These are phyloP conservation scores for Hypoxylon intermedium DNA, from an alignment of 495 filamentous ascomycete genomes.

Conservation along the genomic window DNA sequence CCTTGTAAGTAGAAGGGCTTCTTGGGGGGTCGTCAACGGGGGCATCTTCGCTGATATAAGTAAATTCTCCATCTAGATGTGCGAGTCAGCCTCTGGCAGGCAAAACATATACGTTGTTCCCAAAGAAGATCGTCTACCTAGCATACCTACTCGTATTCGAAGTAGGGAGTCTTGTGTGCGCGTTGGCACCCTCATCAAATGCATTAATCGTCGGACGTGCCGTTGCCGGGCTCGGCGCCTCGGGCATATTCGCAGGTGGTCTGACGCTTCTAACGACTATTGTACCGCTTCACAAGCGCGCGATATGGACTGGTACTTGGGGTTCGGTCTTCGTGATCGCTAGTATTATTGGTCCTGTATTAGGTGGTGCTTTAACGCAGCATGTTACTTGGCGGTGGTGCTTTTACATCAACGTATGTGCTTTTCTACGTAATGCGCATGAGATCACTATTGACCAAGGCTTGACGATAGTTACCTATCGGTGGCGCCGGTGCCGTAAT, in stretches of 20 bases:
- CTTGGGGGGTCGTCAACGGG: constrained; percentile 30
- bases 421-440: no score
- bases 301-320: constrained; percentile 33
- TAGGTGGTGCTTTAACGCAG: constrained; percentile 59
- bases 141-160: constrained; percentile 51
- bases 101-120: constrained; percentile 28
- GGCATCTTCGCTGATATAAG: constrained; percentile 19
- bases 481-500: constrained; percentile 58
- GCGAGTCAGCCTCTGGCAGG: constrained; percentile 19
- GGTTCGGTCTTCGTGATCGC: constrained; percentile 27
- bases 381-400: constrained; percentile 53
- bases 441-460: background rate
- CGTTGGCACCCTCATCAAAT: constrained; percentile 53
- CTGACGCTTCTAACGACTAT: constrained; percentile 44
- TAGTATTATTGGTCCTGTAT: constrained; percentile 61
- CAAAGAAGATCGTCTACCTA: constrained; percentile 49
- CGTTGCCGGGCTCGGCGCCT: constrained; percentile 55
- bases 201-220: constrained; percentile 60
- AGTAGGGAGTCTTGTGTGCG: constrained; percentile 58
- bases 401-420: constrained; percentile 56
- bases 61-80: background rate
- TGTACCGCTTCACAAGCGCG: constrained; percentile 42
- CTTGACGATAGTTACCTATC: constrained; percentile 45
- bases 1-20: constrained; percentile 59
- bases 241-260: constrained; percentile 42